phyloP scores from a whole-genome alignment of 345 rosid genomes.

The Aquilaria yunnanensis region DNA sequence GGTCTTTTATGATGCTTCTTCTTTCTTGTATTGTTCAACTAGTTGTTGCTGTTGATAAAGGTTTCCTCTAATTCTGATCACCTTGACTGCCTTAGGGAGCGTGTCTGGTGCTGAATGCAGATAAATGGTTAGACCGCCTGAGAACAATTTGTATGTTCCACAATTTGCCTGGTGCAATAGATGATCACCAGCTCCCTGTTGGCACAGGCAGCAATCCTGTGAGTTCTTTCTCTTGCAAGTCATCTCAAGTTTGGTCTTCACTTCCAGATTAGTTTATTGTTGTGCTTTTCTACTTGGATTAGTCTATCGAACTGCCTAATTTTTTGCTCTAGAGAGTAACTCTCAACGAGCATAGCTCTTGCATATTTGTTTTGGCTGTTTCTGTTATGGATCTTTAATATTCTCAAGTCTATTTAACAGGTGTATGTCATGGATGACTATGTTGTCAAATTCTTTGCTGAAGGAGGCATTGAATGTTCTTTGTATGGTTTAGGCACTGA shows the following conservation, averaged over 20 bases:
- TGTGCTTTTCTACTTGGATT: too few species aligned
- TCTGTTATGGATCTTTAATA: background rate
- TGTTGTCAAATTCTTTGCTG: slow-evolving; percentile 75
- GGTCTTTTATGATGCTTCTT: too few species aligned
- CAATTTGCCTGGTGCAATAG: slow-evolving; percentile 49
- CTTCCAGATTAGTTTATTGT: too few species aligned
- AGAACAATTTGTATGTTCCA: slow-evolving; percentile 63
- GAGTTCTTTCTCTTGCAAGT: slow-evolving; percentile 25
- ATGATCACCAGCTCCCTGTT: slow-evolving; percentile 80
- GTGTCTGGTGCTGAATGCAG: slow-evolving; percentile 78
- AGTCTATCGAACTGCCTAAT: too few species aligned
- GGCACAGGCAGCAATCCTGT: slow-evolving; percentile 99
- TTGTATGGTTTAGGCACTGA: slow-evolving; percentile 83
- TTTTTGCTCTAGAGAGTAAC: too few species aligned
- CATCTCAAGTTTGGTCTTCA: background rate
- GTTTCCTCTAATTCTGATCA: background rate
- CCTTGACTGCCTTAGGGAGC: slow-evolving; percentile 61
- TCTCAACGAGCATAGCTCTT: too few species aligned
- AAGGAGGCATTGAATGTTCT: slow-evolving; percentile 78
- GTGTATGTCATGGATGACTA: slow-evolving; percentile 71
- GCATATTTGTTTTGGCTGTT: too few species aligned
- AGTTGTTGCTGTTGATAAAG: too few species aligned
- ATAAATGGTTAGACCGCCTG: slow-evolving; percentile 77
- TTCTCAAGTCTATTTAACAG: slow-evolving; percentile 27
- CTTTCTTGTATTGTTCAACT: too few species aligned